These are phyloP conservation scores for Withania somnifera DNA, from an alignment of 305 asterid species.

Conservation along the genomic window DNA sequence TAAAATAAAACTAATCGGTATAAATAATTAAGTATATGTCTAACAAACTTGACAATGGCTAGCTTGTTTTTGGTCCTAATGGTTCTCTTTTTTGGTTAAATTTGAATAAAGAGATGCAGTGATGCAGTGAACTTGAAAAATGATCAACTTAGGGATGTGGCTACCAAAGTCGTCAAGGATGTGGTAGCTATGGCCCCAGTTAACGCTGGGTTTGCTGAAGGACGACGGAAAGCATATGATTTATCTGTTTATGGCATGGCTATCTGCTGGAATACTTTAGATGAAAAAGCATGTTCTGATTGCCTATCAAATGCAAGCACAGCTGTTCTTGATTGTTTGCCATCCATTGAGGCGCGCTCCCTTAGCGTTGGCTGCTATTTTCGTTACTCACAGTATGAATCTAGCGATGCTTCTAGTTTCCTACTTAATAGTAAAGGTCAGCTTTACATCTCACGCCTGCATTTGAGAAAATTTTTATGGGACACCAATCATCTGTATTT, in stretches of 20 bases:
- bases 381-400: conserved; percentile 6
- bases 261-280: conserved; percentile 10
- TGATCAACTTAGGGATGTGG: background rate
- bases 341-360: conserved; percentile 9
- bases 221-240: background rate
- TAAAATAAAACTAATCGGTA: too few species aligned
- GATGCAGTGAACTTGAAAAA: conserved; percentile 6
- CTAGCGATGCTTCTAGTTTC: background rate
- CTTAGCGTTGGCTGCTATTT: conserved; percentile 4
- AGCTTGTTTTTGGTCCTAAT: background rate
- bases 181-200: background rate
- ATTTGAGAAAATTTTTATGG: background rate
- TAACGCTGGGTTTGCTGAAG: conserved; percentile 3
- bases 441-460: background rate
- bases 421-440: background rate
- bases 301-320: conserved; percentile 5
- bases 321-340: conserved; percentile 2
- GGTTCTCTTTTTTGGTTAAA: background rate
- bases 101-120: conserved; percentile 9
- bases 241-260: conserved; percentile 7
- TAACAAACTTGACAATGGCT: background rate
- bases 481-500: background rate
- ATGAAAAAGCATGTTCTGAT: background rate
- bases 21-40: too few species aligned
- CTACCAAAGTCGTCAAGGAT: background rate